These are phyloP conservation scores for Didymella lethalis DNA, from an alignment of 2,329 filamentous ascomycete species.

Conservation along the genomic window DNA sequence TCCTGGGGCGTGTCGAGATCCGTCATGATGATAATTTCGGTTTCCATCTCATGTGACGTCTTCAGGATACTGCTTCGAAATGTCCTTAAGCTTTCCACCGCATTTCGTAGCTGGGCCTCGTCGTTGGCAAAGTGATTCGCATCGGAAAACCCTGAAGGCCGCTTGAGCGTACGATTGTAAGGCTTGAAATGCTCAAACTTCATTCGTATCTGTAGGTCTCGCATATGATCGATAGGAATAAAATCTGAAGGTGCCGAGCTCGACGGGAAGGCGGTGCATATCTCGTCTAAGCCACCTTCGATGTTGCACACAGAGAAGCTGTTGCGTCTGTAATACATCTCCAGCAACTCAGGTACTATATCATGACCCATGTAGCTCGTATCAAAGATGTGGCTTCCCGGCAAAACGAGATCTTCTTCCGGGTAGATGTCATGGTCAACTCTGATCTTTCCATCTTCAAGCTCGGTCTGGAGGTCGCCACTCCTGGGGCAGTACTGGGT, in stretches of 20 bases:
- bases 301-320: slow-evolving; percentile 36
- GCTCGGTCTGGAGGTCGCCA: slow-evolving; percentile 8
- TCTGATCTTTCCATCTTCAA: slow-evolving; percentile 29
- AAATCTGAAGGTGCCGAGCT: not conserved
- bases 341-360: slow-evolving; percentile 25
- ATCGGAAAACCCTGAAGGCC: not conserved
- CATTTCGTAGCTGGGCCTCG: not conserved
- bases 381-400: slow-evolving; percentile 31
- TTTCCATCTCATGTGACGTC: slow-evolving; percentile 9
- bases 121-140: not conserved
- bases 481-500: slow-evolving; percentile 5
- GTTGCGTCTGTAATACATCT: slow-evolving; percentile 32
- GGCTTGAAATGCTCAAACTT: slow-evolving; percentile 32
- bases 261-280: slow-evolving; percentile 11
- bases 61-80: slow-evolving; percentile 4
- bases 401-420: slow-evolving; percentile 28
- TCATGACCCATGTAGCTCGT: slow-evolving; percentile 28
- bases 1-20: not conserved
- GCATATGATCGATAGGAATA: slow-evolving; percentile 24
- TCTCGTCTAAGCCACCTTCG: slow-evolving; percentile 23
- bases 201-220: slow-evolving; percentile 35
- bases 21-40: slow-evolving; percentile 37
- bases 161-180: no score
- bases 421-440: slow-evolving; percentile 33
- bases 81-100: slow-evolving; percentile 4